Evolutionary conservation across 805 yeast species (phyloP), one percentile per base, ranked within the genome.

Genomic region (Torulaspora gathmanii): DNA sequence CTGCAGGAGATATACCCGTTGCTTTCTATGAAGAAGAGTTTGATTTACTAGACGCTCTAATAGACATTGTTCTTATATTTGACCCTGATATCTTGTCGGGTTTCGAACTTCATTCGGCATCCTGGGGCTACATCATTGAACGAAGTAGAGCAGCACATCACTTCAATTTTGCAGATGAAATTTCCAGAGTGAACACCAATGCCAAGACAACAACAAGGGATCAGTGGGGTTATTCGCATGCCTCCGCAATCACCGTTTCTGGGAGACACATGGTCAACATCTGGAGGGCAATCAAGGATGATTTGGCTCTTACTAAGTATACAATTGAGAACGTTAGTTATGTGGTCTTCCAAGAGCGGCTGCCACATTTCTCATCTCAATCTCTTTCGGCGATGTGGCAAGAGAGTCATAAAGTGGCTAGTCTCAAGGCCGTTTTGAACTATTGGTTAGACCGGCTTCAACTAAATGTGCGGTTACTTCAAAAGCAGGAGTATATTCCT

Each of bases 11-110:
- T 4, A 44, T 51, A 3, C 67, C 75, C 0, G 58, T 73, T 10
- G 70, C 70, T 13, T 53, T 64, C 6, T 79, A 77, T 49, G 66
- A 64, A 0, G 58, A 67, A n/a, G 98, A 91, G 56, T 47, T 63
- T 1, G 79, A 73, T 5, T 70, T 86, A 78, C 60, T 89, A 1
- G 67, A 72, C 7, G 72, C 72, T 5, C 66, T 91, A 7, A 65
- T 80, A 0, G 70, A 73, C 1, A 51, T 83, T 12, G 80, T 86
- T 0, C 74, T 79, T 15, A 53, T 69, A 2, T 71, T 79, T 41
- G 98, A 93, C 58, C 97, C 98, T 0, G 99, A 93, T 61, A 78
- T 93, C 25, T 58, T 93, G 5, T 74, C 86, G 0, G 98, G 97
- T 0, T 93, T 76, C 61, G 99, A 93, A 57, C 74, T 87, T 5